phyloP scores from a whole-genome alignment of 768 basidiomycete species.

The Podaxis pistillaris region DNA sequence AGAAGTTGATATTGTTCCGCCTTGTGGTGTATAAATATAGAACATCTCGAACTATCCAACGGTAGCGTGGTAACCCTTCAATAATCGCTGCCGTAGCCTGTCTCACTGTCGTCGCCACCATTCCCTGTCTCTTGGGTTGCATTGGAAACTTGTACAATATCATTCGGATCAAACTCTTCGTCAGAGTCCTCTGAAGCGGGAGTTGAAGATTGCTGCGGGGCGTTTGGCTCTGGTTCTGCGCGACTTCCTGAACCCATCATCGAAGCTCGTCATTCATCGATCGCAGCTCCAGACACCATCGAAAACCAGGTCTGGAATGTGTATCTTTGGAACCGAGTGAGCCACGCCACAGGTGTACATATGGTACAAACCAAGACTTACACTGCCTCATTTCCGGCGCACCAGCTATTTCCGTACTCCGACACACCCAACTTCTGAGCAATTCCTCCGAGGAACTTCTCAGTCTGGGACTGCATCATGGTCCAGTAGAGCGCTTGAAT shows the following conservation, averaged over 20 bases:
- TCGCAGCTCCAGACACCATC: slow-evolving; percentile 43
- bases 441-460: slow-evolving; percentile 24
- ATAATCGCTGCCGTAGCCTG: slow-evolving; percentile 21
- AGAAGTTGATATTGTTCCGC: background rate
- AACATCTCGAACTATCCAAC: background rate
- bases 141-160: slow-evolving; percentile 18
- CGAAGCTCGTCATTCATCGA: slow-evolving; percentile 41
- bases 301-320: slow-evolving; percentile 43
- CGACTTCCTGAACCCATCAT: slow-evolving; percentile 9
- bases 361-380: slow-evolving; percentile 23
- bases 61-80: background rate
- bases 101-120: slow-evolving; percentile 19
- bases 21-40: background rate
- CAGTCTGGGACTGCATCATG: slow-evolving; percentile 34
- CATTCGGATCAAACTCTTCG: slow-evolving; percentile 32
- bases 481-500: slow-evolving; percentile 33
- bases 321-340: slow-evolving; percentile 25
- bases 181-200: slow-evolving; percentile 23
- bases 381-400: slow-evolving; percentile 54
- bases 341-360: background rate
- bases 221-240: background rate
- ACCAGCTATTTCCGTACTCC: slow-evolving; percentile 33
- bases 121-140: background rate
- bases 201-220: background rate
- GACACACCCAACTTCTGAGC: slow-evolving; percentile 31